Percentiles rank a stretch among this genome's conserved stretches.
Conservation (phyloP, 306 rosid genomes). For the Lithocarpus polystachyus region DNA sequence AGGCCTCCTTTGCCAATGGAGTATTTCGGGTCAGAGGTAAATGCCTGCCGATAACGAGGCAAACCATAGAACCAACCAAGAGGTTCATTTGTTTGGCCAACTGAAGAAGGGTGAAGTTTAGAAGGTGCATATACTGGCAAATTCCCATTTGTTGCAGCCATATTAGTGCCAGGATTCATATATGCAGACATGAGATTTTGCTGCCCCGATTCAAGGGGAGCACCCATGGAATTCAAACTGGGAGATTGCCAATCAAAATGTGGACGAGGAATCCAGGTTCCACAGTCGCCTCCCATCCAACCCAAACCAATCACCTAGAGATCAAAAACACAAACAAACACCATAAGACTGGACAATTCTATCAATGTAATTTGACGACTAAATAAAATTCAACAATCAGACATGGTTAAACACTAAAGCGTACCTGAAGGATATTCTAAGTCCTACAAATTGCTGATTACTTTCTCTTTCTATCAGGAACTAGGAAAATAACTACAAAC, state of each 20-base stretch:
- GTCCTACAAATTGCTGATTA: slow-evolving; percentile 47
- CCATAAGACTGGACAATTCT: neutral
- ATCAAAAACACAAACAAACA: neutral
- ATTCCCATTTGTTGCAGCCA: slow-evolving; percentile 34
- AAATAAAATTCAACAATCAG: neutral
- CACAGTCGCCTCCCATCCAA: slow-evolving; percentile 75
- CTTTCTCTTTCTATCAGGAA: slow-evolving; percentile 49
- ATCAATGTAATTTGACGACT: neutral
- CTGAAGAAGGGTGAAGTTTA: slow-evolving; percentile 40
- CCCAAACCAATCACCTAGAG: slow-evolving; percentile 60
- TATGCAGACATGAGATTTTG: slow-evolving; percentile 36
- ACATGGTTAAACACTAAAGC: neutral
- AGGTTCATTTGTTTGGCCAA: slow-evolving; percentile 52
- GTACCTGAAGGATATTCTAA: slow-evolving; percentile 63
- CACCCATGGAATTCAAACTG: slow-evolving; percentile 34
- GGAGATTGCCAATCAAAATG: slow-evolving; percentile 56
- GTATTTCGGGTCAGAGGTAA: slow-evolving; percentile 37
- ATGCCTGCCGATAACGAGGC: slow-evolving; percentile 55
- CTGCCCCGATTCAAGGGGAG: slow-evolving; percentile 45
- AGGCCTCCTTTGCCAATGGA: slow-evolving; percentile 26
- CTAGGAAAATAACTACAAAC: slow-evolving; percentile 55
- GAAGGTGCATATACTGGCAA: slow-evolving; percentile 36
- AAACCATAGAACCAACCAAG: slow-evolving; percentile 69
- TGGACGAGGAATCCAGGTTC: slow-evolving; percentile 46
- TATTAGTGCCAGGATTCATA: slow-evolving; percentile 32